These are phyloP conservation scores for Ascocoryne sarcoides DNA, from an alignment of 2,329 filamentous ascomycete genomes.

Conservation along the genomic window DNA sequence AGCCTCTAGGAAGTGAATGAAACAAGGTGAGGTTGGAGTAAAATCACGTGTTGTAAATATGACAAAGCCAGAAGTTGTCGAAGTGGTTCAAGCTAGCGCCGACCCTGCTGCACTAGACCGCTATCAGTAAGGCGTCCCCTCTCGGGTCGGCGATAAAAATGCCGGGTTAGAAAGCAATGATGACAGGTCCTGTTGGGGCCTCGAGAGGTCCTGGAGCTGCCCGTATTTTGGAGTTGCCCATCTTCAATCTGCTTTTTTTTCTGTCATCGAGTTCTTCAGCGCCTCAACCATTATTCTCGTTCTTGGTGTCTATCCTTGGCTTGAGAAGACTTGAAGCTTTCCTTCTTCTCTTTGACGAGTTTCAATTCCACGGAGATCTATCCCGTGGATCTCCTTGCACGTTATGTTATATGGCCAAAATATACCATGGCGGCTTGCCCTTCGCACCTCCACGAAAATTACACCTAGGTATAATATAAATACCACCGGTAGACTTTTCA, in stretches of 20 bases:
- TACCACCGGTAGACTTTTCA: constrained; percentile 19
- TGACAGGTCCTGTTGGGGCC: constrained; percentile 3
- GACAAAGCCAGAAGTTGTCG: too few relatives aligned
- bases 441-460: constrained; percentile 21
- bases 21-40: too few relatives aligned
- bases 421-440: constrained; percentile 55
- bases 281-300: not conserved
- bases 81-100: too few relatives aligned
- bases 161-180: constrained; percentile 10
- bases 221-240: constrained; percentile 2
- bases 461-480: constrained; percentile 14
- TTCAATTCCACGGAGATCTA: not conserved
- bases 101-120: too few relatives aligned
- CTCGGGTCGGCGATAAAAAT: constrained; percentile 5
- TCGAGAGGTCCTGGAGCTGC: too few relatives aligned
- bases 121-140: too few relatives aligned
- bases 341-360: not conserved
- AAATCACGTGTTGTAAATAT: too few relatives aligned
- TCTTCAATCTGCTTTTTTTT: not conserved
- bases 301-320: not conserved
- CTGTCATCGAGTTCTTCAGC: not conserved
- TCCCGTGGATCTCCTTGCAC: constrained; percentile 7
- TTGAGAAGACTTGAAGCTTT: not conserved
- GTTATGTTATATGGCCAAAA: constrained; percentile 57
- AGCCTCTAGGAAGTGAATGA: too few relatives aligned